Evolutionary conservation across 768 basidiomycete genomes (phyloP).

Genomic region (Saitozyma podzolica): DNA sequence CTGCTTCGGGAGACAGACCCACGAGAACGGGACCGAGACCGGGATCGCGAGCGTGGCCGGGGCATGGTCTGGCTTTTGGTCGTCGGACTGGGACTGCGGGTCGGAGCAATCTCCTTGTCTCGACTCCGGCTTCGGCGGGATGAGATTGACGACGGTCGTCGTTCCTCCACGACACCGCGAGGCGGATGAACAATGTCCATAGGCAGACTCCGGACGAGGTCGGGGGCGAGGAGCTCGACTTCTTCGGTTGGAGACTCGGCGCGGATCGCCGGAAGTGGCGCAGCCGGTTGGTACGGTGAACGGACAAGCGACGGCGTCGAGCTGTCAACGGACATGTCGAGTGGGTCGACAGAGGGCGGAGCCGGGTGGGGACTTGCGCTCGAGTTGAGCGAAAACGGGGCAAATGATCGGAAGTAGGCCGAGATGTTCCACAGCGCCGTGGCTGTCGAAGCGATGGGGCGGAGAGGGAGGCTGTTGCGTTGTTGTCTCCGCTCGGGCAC

Average conservation of each 20-base stretch:
- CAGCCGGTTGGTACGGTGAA: slow-evolving; percentile 9
- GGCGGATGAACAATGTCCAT: slow-evolving; percentile 41
- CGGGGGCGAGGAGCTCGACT: slow-evolving; percentile 17
- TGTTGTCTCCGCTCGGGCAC: background rate
- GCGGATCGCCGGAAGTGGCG: slow-evolving; percentile 14
- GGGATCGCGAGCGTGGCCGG: too few species aligned
- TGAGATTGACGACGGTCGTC: background rate
- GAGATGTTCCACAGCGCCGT: slow-evolving; percentile 39
- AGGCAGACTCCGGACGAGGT: slow-evolving; percentile 40
- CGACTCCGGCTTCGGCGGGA: background rate
- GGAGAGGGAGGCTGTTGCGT: slow-evolving; percentile 5
- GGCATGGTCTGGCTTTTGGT: too few species aligned
- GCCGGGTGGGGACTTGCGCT: slow-evolving; percentile 16
- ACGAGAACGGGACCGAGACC: too few species aligned
- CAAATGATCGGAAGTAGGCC: slow-evolving; percentile 32
- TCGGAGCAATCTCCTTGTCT: too few species aligned
- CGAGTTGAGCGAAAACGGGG: slow-evolving; percentile 36
- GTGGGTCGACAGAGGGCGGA: background rate
- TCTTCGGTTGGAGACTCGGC: slow-evolving; percentile 6
- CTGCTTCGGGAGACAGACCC: too few species aligned
- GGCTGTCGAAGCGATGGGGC: slow-evolving; percentile 24
- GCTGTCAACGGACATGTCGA: background rate
- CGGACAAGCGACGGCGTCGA: background rate
- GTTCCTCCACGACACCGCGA: background rate
- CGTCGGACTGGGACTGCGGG: too few species aligned